phyloP scores from a whole-genome alignment of 1,284 basidiomycete genomes.

The Papiliotrema nemorosa region DNA sequence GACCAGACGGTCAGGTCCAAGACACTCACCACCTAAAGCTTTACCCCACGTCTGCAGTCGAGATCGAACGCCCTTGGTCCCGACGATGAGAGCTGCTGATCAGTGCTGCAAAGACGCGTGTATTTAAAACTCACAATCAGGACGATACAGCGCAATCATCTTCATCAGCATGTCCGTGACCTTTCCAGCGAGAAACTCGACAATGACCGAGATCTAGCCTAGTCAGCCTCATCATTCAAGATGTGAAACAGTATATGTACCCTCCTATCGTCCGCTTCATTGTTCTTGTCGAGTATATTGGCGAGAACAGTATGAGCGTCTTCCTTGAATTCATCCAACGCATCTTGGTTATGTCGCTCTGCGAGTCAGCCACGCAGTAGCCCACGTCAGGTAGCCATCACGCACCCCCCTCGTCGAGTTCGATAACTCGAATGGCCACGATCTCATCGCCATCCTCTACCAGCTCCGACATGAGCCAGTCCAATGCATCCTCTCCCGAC shows the following conservation, averaged over 20 bases:
- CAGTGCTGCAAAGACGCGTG: neutral
- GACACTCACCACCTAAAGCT: slow-evolving; percentile 53
- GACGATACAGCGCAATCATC: slow-evolving; percentile 90
- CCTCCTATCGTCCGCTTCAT: slow-evolving; percentile 73
- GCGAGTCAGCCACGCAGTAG: slow-evolving; percentile 27
- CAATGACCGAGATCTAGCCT: slow-evolving; percentile 74
- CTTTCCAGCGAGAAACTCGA: slow-evolving; percentile 90
- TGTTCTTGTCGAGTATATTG: slow-evolving; percentile 75
- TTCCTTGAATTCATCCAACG: slow-evolving; percentile 76
- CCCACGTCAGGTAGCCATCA: neutral
- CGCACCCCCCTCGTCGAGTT: slow-evolving; percentile 71
- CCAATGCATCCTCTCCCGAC: slow-evolving; percentile 75
- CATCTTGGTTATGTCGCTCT: slow-evolving; percentile 57
- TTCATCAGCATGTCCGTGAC: slow-evolving; percentile 85
- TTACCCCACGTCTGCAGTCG: slow-evolving; percentile 60
- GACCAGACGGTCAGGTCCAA: slow-evolving; percentile 11
- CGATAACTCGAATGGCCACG: slow-evolving; percentile 85
- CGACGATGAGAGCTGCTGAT: slow-evolving; percentile 69
- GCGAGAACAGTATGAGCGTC: slow-evolving; percentile 81
- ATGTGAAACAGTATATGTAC: slow-evolving; percentile 46
- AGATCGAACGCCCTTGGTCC: slow-evolving; percentile 71
- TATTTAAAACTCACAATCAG: slow-evolving; percentile 59
- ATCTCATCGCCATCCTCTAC: slow-evolving; percentile 93
- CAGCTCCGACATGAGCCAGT: slow-evolving; percentile 82
- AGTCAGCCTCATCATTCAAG: neutral